A percentile compares a stretch with the other conserved stretches of the same genome.
These are phyloP conservation scores for Cucurbita moschata DNA, from an alignment of 306 rosid genomes.

Conservation along the genomic window DNA sequence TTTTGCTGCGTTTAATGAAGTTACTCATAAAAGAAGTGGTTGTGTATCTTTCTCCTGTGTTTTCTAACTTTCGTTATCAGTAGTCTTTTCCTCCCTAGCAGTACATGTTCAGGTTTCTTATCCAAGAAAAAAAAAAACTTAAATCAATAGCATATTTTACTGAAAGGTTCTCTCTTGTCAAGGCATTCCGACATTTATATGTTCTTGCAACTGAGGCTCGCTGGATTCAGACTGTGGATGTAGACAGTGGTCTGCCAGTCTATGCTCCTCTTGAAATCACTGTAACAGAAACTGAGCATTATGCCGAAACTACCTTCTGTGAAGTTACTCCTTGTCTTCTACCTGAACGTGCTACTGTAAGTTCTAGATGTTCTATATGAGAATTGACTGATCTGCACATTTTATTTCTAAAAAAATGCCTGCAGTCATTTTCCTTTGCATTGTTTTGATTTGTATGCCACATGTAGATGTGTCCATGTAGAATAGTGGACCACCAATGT, in stretches of 20 bases:
- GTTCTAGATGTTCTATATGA: constrained; percentile 17
- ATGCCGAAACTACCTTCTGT: constrained; percentile 84
- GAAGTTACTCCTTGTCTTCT: constrained; percentile 96
- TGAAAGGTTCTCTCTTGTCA: constrained; percentile 17
- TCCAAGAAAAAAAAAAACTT: not conserved
- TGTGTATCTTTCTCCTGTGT: constrained; percentile 1
- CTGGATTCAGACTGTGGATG: constrained; percentile 96
- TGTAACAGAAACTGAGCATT: constrained; percentile 69
- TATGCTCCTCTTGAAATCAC: constrained; percentile 89
- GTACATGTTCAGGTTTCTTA: not conserved
- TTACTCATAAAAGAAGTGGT: not conserved
- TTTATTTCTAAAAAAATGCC: not conserved
- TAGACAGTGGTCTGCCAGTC: constrained; percentile 87
- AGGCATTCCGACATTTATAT: constrained; percentile 93
- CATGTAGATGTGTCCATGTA: not conserved
- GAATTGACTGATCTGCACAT: not conserved
- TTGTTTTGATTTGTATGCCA: not conserved
- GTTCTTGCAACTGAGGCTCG: constrained; percentile 96
- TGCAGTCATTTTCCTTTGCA: not conserved
- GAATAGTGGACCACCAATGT: not conserved
- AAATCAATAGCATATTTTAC: constrained; percentile 13
- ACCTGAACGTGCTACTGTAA: constrained; percentile 81
- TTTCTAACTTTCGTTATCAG: constrained; percentile 2
- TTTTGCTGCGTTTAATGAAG: not conserved
- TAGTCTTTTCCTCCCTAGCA: not conserved